phyloP scores from a whole-genome alignment of 2,329 filamentous ascomycete species.

The Exophiala sp. region DNA sequence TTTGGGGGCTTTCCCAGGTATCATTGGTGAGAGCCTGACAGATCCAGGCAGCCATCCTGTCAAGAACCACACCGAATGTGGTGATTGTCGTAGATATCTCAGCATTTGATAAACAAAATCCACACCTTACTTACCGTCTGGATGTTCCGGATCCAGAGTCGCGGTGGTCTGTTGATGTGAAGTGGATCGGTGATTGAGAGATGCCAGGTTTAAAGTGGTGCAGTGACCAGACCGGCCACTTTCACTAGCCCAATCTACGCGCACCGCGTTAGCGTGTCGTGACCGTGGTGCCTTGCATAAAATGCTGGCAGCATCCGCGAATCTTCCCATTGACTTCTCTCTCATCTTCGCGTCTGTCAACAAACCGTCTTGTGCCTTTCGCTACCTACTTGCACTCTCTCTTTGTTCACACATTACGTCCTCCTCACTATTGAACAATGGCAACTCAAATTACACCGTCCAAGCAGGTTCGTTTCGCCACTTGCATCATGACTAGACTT shows the following conservation, averaged over 20 bases:
- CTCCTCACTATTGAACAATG: constrained; percentile 51
- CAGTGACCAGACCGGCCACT: background rate
- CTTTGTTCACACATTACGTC: constrained; percentile 14
- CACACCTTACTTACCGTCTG: constrained; percentile 2
- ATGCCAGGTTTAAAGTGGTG: constrained; percentile 7
- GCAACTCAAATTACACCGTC: constrained; percentile 68
- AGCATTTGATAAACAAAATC: constrained; percentile 14
- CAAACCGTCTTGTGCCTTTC: constrained; percentile 7
- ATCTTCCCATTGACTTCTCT: constrained; percentile 19
- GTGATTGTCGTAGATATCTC: constrained; percentile 3
- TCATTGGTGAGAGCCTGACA: background rate
- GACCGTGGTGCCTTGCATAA: constrained; percentile 12
- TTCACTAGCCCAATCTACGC: constrained; percentile 1
- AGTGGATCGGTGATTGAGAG: constrained; percentile 3
- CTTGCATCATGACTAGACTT: constrained; percentile 33
- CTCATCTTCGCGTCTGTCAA: constrained; percentile 12
- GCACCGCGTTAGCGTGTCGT: constrained; percentile 5
- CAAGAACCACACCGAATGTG: background rate
- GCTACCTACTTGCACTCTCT: constrained; percentile 10
- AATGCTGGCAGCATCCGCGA: constrained; percentile 8
- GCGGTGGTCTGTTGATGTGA: constrained; percentile 14
- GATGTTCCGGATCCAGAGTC: constrained; percentile 1
- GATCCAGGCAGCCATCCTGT: constrained; percentile 9
- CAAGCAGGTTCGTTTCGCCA: constrained; percentile 58
- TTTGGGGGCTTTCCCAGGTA: background rate